Evolutionary conservation across 495 filamentous ascomycete species (phyloP).

Genomic region (Annulohypoxylon bovei): DNA sequence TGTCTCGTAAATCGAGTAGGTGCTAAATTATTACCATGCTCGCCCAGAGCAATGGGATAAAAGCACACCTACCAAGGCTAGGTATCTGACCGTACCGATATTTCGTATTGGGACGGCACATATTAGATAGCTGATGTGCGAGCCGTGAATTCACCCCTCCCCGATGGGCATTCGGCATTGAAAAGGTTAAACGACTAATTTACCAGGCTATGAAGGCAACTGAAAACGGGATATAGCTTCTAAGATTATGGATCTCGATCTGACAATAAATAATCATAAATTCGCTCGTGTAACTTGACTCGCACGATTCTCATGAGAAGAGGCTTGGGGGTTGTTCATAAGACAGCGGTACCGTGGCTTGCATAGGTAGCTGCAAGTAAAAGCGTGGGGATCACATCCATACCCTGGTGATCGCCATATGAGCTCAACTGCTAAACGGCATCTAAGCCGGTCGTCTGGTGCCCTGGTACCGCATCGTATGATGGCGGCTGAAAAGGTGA

Average conservation of each 20-base stretch:
- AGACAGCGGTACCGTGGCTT: conserved; percentile 31
- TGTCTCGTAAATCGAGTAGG: background rate
- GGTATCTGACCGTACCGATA: background rate
- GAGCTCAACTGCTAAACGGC: conserved; percentile 32
- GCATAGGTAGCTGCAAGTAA: conserved; percentile 33
- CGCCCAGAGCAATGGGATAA: background rate
- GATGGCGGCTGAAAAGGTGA: conserved; percentile 37
- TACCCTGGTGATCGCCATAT: conserved; percentile 39
- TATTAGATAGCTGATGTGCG: background rate
- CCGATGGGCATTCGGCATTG: background rate
- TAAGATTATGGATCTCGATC: conserved; percentile 21
- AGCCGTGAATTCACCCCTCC: background rate
- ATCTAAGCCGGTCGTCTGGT: conserved; percentile 24
- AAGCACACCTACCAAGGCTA: background rate
- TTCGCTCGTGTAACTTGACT: background rate
- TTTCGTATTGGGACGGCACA: background rate
- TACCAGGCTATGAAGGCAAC: background rate
- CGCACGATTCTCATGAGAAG: conserved; percentile 12
- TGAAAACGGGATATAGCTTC: background rate
- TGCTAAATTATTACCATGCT: background rate
- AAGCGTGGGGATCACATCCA: conserved; percentile 26
- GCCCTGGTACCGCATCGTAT: conserved; percentile 23
- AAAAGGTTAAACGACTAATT: background rate
- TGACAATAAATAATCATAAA: background rate
- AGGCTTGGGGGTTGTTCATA: conserved; percentile 17